Evolutionary conservation across 2,329 filamentous ascomycete species (phyloP).

Genomic region (Cytospora chrysosperma): DNA sequence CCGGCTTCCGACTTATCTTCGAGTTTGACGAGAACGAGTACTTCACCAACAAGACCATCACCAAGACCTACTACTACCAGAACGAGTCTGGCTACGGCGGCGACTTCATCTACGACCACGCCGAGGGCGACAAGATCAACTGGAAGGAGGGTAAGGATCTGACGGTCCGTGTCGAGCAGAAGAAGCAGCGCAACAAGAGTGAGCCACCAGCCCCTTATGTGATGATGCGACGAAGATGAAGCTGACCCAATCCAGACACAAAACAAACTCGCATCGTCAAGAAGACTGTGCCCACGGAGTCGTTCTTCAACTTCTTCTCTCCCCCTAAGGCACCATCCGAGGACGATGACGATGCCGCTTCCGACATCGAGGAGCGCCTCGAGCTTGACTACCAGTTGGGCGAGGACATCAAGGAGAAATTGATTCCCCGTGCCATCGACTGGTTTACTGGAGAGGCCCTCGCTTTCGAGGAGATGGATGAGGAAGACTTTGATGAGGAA

Average conservation of each 20-base stretch:
- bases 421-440: constrained; percentile 96
- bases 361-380: constrained; percentile 94
- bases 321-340: constrained; percentile 83
- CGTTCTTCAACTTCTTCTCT: constrained; percentile 99
- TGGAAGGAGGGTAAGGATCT: constrained; percentile 94
- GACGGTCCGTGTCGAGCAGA: constrained; percentile 93
- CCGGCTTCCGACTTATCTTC: constrained; percentile 97
- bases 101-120: constrained; percentile 99
- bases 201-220: constrained; percentile 34
- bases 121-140: constrained; percentile 95
- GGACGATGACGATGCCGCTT: constrained; percentile 71
- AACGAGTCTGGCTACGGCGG: constrained; percentile 98
- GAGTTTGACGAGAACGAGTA: constrained; percentile 94
- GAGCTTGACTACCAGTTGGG: constrained; percentile 98
- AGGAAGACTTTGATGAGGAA: constrained; percentile 77
- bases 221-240: not conserved
- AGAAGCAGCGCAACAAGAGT: constrained; percentile 99
- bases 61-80: constrained; percentile 99
- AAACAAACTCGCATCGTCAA: constrained; percentile 99
- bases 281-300: constrained; percentile 98
- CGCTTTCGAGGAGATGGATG: constrained; percentile 89
- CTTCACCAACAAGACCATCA: constrained; percentile 95
- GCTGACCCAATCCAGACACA: constrained; percentile 64
- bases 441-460: constrained; percentile 99
- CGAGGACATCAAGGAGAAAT: constrained; percentile 99